Conservation (phyloP, 805 yeast genomes). For the Myxozyma nipponensis region DNA sequence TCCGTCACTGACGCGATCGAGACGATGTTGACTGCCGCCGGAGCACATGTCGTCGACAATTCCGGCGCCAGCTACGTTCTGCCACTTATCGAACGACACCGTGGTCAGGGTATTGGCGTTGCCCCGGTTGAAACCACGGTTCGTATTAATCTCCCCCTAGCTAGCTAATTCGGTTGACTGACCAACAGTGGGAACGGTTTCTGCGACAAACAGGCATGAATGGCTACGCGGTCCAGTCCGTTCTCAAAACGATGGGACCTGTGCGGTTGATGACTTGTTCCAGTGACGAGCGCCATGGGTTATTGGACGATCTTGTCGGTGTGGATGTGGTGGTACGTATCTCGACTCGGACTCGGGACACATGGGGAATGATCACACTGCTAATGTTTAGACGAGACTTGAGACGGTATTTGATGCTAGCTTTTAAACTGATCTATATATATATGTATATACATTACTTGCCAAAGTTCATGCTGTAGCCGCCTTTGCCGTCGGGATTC, state of each 20-base stretch:
- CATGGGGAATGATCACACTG: too few relatives aligned
- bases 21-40: neutral
- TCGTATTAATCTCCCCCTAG: constrained; percentile 3
- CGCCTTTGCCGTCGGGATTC: constrained; percentile 28
- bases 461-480: constrained; percentile 24
- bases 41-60: constrained; percentile 1
- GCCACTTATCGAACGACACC: too few relatives aligned
- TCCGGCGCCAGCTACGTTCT: too few relatives aligned
- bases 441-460: constrained; percentile 1
- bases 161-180: too few relatives aligned
- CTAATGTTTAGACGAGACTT: too few relatives aligned
- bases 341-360: too few relatives aligned
- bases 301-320: constrained; percentile 8
- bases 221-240: constrained; percentile 17
- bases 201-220: constrained; percentile 10
- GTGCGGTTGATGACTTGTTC: constrained; percentile 3
- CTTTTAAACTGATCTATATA: neutral
- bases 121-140: constrained; percentile 21
- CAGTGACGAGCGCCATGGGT: constrained; percentile 3
- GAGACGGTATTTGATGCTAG: neutral
- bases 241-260: constrained; percentile 3
- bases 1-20: neutral
- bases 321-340: constrained; percentile 5
- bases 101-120: constrained; percentile 16
- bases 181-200: constrained; percentile 21